These are phyloP conservation scores for Colletotrichum simmondsii DNA, from an alignment of 2,329 filamentous ascomycete genomes.

Conservation along the genomic window DNA sequence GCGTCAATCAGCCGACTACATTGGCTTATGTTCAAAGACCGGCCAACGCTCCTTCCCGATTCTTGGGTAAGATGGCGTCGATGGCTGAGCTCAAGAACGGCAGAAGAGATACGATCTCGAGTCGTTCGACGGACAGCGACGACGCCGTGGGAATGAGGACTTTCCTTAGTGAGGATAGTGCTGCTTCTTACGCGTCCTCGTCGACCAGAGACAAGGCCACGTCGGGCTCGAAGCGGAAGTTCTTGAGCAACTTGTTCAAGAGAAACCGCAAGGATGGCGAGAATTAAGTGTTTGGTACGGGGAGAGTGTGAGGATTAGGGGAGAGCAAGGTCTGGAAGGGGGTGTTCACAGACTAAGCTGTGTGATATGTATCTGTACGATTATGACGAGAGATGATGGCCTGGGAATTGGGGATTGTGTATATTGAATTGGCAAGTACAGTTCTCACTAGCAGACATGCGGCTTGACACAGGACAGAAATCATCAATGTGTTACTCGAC, in stretches of 20 bases:
- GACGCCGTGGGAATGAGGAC: constrained; percentile 23
- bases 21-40: neutral
- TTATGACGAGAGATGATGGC: neutral
- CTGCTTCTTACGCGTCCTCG: neutral
- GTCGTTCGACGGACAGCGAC: constrained; percentile 4
- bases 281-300: neutral
- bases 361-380: neutral
- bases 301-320: neutral
- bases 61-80: constrained; percentile 22
- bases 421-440: neutral
- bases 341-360: neutral
- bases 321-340: neutral
- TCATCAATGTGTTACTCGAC: neutral
- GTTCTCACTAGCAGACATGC: neutral
- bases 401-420: neutral
- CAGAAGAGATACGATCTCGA: neutral
- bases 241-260: constrained; percentile 23
- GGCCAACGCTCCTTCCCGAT: neutral
- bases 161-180: constrained; percentile 15
- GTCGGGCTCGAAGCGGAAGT: constrained; percentile 18
- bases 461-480: neutral
- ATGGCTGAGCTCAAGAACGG: constrained; percentile 28
- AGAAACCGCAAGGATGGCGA: constrained; percentile 10
- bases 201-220: neutral
- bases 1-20: neutral